A percentile compares a stretch with the other conserved stretches of the same genome.
phyloP scores from a whole-genome alignment of 225 moss, liverwort and hornwort species.

The Polytrichum commune region DNA sequence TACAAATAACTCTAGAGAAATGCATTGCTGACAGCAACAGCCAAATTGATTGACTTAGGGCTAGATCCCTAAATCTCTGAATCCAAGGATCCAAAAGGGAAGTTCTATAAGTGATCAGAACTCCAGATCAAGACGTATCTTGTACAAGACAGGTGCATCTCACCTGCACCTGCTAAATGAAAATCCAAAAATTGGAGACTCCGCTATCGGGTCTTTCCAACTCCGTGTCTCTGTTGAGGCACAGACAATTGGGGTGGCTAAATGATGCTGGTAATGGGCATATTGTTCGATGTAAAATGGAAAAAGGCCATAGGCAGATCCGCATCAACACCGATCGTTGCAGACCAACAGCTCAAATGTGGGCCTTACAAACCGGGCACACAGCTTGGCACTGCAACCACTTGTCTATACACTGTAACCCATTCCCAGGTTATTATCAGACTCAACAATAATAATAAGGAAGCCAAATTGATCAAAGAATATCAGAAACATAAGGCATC shows the following conservation, averaged over 20 bases:
- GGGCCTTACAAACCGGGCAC: constrained; percentile 79
- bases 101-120: background rate
- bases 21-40: background rate
- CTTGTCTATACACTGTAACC: constrained; percentile 75
- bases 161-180: too few relatives aligned
- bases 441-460: background rate
- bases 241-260: too few relatives aligned
- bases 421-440: constrained; percentile 18
- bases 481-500: background rate
- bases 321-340: too few relatives aligned
- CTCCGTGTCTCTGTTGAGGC: too few relatives aligned
- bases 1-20: background rate
- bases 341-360: constrained; percentile 25
- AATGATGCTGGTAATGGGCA: too few relatives aligned
- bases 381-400: constrained; percentile 83
- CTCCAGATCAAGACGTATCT: background rate
- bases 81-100: background rate
- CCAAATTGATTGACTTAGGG: background rate
- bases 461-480: background rate
- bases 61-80: background rate
- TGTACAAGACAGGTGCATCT: too few relatives aligned
- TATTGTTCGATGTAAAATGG: too few relatives aligned
- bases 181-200: too few relatives aligned
- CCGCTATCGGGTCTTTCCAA: too few relatives aligned
- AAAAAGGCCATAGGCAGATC: too few relatives aligned